Base-by-base conservation (phyloP, 1,139 yeast genomes). In the Lodderomyces parapsilosis region DNA sequence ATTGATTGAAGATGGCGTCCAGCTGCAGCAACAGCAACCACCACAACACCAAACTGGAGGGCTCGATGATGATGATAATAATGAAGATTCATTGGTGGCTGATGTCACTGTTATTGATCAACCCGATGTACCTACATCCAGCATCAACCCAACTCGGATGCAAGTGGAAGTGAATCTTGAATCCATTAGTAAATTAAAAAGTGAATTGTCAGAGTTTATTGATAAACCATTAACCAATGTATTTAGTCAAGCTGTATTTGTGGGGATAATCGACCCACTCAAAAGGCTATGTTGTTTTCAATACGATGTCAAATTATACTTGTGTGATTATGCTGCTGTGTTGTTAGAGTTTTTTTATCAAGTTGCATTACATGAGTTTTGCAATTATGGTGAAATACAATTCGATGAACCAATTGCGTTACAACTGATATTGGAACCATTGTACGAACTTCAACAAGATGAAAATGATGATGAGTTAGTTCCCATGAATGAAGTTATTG, bases 221-320 rank as follows among this genome's bases (percentile, higher is more conserved):
- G 78, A 85, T 57, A 63, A 68, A 24, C 74, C 75, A 4, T 61
- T 93, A 23, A 84, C 96, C 0, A 76, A 79, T 36, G 65, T 88
- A 1, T 80, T 93, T 59, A 76, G 83, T 15, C 80, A 86, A 46
- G 79, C 86, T 42, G 80, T 84, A 0, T 89, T 77, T 57, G 83
- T 93, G 8, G 99, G 99, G 0, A 66, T 93, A 4, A 93, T 88
- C 1, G 98, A 91, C 59, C 78, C 76, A 20, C 58, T 62, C 4
- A 76, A 80, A 49, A 68, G 98, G 32, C 65, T 93, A 14, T 83
- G 86, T 13, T 86, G 96, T 19, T 72, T 93, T 42, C 99, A 94
- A 57, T 78, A 82, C 56, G 96, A 86, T 49, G 85, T 91, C 9
- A 80, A 81, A 46, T 68, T 93, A 27, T 86, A 77, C 57, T 63